phyloP scores from a whole-genome alignment of 2,329 filamentous ascomycete species.

The Cordyceps pruinosa region DNA sequence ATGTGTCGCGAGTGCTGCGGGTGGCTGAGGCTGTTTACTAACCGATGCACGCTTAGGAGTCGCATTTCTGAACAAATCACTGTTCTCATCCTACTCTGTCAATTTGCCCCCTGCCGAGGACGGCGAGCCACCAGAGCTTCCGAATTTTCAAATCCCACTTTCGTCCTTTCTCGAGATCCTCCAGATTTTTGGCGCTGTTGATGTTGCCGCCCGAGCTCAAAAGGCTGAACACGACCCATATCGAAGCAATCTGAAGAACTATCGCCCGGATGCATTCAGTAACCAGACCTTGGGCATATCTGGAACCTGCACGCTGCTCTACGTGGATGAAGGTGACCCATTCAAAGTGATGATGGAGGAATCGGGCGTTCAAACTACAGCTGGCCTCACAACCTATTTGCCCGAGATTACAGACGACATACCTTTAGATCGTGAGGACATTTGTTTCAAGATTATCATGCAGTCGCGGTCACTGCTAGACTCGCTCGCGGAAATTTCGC shows the following conservation, averaged over 20 bases:
- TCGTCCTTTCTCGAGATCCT: constrained; percentile 84
- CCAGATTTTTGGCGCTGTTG: constrained; percentile 88
- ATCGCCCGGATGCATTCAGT: constrained; percentile 69
- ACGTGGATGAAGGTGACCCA: constrained; percentile 65
- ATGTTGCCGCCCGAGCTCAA: constrained; percentile 51
- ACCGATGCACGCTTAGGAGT: constrained; percentile 25
- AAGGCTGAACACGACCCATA: constrained; percentile 55
- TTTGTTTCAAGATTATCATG: constrained; percentile 94
- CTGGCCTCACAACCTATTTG: constrained; percentile 83
- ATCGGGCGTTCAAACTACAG: constrained; percentile 78
- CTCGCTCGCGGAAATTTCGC: constrained; percentile 60
- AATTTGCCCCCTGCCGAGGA: constrained; percentile 38
- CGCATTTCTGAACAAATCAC: constrained; percentile 77
- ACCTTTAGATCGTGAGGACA: constrained; percentile 72
- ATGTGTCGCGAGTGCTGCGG: background rate
- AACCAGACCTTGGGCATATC: constrained; percentile 76
- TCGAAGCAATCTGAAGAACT: constrained; percentile 54
- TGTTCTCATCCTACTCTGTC: constrained; percentile 82
- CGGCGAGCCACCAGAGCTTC: constrained; percentile 39
- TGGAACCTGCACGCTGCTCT: constrained; percentile 79
- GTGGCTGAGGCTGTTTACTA: constrained; percentile 11
- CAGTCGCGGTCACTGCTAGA: constrained; percentile 66
- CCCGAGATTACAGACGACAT: constrained; percentile 71
- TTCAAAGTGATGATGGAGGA: constrained; percentile 84
- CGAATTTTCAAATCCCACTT: constrained; percentile 81